Evolutionary conservation across 176 grass and related monocot genomes (phyloP), one percentile per base, ranked within the genome.

Genomic region (Calamus simplicifolius): DNA sequence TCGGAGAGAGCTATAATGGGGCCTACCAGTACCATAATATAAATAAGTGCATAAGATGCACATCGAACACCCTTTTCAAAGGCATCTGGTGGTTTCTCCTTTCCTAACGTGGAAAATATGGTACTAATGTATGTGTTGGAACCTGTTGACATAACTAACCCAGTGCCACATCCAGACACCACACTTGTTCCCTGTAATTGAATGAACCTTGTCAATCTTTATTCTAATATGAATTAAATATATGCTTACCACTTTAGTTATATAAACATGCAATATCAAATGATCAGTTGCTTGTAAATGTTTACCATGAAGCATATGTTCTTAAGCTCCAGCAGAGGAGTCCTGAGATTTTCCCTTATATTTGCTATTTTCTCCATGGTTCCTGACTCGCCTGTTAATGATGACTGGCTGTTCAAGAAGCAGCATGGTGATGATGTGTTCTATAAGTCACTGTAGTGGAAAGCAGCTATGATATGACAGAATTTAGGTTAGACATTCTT

Each of bases 251-350:
- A 43, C 2, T 12, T 43, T 43, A 43, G 8, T 43, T 43, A 53
- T 2, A 63, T 54, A 19, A 3, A 16, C 26, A 51, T 54, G 53
- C 49, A 31, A 73, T 8, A 25, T 21, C 15, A 27, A 48, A 13
- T 14, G 29, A 54, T 64, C 63, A 29, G 27, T 66, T 66, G 54
- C 53, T 35, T 35, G 30, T 21, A 51, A 26, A 66, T 49, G 1
- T 49, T 30, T 74, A 80, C 77, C 77, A 80, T 74, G 35, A 80
- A 80, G 56, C 77, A 80, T 61, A 80, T 52, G 29, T 74, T 80
- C 50, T 74, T 80, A 4, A 80, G 63, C 54, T 80, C 77, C 51
- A 80, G 54, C 52, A 80, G 74, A 25, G 77, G 70, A 50, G 77
- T 80, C 25, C 53, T 61, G 49, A 26, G 50, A 62, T 60, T 31